A percentile compares a stretch with the other conserved stretches of the same genome.
These are phyloP conservation scores for Asterionellopsis glacialis DNA, from an alignment of 108 stramenopile genomes.

Conservation along the genomic window DNA sequence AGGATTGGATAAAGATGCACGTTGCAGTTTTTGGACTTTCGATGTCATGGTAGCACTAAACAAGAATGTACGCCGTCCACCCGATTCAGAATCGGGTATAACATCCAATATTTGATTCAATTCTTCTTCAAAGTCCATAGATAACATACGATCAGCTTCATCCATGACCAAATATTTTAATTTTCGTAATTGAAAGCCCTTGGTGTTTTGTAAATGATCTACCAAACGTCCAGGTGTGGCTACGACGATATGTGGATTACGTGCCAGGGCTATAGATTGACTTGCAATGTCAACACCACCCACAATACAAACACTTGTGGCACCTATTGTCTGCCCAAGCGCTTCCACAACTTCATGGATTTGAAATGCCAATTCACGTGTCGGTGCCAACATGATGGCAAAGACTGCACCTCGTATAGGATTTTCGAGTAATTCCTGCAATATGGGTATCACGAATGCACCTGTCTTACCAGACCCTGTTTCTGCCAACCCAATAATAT, in stretches of 20 bases:
- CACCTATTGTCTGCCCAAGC: conserved; percentile 86
- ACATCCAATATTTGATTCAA: conserved; percentile 89
- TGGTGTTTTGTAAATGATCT: conserved; percentile 98
- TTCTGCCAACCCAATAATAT: conserved; percentile 91
- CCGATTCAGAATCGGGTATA: conserved; percentile 68
- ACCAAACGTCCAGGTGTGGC: conserved; percentile 97
- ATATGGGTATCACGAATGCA: conserved; percentile 90
- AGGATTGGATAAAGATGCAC: conserved; percentile 90
- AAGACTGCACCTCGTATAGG: conserved; percentile 66
- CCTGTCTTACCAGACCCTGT: conserved; percentile 95
- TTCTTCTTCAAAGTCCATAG: conserved; percentile 88
- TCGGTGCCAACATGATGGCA: conserved; percentile 94
- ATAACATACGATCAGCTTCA: conserved; percentile 99
- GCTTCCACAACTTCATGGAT: conserved; percentile 95
- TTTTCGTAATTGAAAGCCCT: conserved; percentile 91
- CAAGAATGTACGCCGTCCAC: conserved; percentile 85
- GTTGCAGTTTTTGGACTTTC: conserved; percentile 96
- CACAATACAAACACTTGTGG: conserved; percentile 91
- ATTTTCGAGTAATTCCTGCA: conserved; percentile 86
- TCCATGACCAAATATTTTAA: conserved; percentile 94
- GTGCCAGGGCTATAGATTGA: conserved; percentile 95
- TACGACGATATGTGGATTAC: conserved; percentile 95
- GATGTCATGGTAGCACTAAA: conserved; percentile 98
- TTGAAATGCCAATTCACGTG: conserved; percentile 99
- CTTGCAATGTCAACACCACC: conserved; percentile 94